A percentile compares a stretch with the other conserved stretches of the same genome.
phyloP scores from a whole-genome alignment of 2,329 filamentous ascomycete genomes.

The Talaromyces sp. region DNA sequence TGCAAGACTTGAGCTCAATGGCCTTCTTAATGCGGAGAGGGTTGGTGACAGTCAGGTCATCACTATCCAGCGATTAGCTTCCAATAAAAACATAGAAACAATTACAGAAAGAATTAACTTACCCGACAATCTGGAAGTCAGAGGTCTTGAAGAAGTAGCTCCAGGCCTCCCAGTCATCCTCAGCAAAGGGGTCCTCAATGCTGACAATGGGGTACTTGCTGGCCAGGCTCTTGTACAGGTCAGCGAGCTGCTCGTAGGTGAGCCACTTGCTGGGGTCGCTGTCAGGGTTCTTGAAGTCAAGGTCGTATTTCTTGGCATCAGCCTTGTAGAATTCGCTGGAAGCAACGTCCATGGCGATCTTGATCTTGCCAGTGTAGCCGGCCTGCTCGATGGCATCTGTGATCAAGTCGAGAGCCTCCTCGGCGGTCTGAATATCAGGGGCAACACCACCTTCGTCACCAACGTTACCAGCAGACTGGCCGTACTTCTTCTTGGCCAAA shows the following conservation, averaged over 20 bases:
- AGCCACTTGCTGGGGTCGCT: conserved; percentile 96
- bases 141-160: conserved; percentile 99
- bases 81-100: not conserved
- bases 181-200: conserved; percentile 98
- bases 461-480: conserved; percentile 96
- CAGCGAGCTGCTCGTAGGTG: conserved; percentile 95
- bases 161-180: conserved; percentile 99
- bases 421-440: conserved; percentile 93
- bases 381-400: conserved; percentile 88
- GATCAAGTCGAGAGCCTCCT: conserved; percentile 96
- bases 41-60: conserved; percentile 99
- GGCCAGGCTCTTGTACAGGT: conserved; percentile 78
- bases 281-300: conserved; percentile 99
- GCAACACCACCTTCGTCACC: conserved; percentile 99
- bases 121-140: conserved; percentile 92
- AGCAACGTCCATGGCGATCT: conserved; percentile 98
- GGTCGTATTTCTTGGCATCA: conserved; percentile 97
- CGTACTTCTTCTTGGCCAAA: conserved; percentile 98
- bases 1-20: conserved; percentile 98
- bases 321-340: conserved; percentile 99
- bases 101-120: conserved; percentile 30
- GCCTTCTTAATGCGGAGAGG: conserved; percentile 99
- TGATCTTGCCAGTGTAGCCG: conserved; percentile 91
- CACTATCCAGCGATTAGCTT: conserved; percentile 43
- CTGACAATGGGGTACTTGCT: conserved; percentile 98